Evolutionary conservation across 306 rosid genomes (phyloP), one percentile per base, ranked within the genome.

Genomic region (Ceratonia siliqua): DNA sequence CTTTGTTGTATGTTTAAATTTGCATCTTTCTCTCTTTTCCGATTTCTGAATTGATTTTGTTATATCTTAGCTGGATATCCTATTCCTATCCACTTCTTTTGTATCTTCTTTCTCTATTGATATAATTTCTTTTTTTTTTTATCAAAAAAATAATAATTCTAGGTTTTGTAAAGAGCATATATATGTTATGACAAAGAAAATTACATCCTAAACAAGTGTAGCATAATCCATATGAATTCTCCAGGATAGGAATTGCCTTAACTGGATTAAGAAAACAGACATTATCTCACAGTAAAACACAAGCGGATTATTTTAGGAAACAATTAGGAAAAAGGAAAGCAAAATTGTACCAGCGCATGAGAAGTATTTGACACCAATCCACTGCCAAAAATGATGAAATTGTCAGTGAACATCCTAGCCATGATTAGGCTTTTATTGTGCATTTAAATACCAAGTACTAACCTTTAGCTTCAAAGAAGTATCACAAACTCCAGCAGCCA

Each of bases 331-430:
- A 53, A 41, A 21, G 36, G 63, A n/a, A 80, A 69, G 43, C 53
- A 56, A 25, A 41, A 2, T 66, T 66, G 70, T 86, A 91, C 98
- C 98, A 85, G 91, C 61, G 68, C 96, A 87, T 28, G 98, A 94
- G 83, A 83, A 91, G 85, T 74, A 78, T 75, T 84, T 90, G 86
- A 85, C 86, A 74, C 83, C 90, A 61, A 74, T 75, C 86, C 78
- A 66, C 79, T 73, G 86, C 86, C 83, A 87, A 82, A 87, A 80
- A 80, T 62, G 54, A 62, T 35, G 27, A 54, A 64, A 22, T 52
- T 28, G 58, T 91, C 79, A 89, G 85, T 21, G 46, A 68, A 82
- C 66, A 28, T 63, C 64, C 20, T 56, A 38, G 39, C 46, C 6
- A 81, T 48, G 46, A 55, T 68, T 39, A 57, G 43, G 67, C 39